Evolutionary conservation across 1,139 yeast genomes (phyloP), one percentile per base, ranked within the genome.

Genomic region (Lizanozyma gosingica): DNA sequence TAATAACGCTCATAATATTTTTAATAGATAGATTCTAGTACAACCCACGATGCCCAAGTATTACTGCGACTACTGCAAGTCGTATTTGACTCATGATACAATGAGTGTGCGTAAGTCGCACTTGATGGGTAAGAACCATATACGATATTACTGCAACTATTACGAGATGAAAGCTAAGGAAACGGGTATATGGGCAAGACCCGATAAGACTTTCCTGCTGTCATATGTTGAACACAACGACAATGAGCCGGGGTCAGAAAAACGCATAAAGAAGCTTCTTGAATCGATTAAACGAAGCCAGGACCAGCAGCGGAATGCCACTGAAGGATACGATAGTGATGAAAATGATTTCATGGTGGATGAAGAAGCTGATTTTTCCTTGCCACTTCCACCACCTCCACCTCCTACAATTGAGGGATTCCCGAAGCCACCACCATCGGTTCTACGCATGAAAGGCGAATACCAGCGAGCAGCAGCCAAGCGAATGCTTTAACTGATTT

Each of bases 21-120:
- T n/a, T n/a, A n/a, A n/a, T n/a, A n/a, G n/a, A n/a, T n/a, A n/a
- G n/a, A n/a, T n/a, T n/a, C n/a, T n/a, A n/a, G n/a, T n/a, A n/a
- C n/a, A n/a, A n/a, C n/a, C n/a, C n/a, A n/a, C n/a, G 35, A 73
- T 73, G 79, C 74, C 76, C 4, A 74, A 71, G 50, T 83, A 81
- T 59, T 84, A 82, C 61, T 88, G 97, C 62, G 94, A 84, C 53
- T 88, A 87, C 56, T 88, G 97, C 58, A 81, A 80, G 60, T 78
- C 90, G 17, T 83, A 83, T 53, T 67, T 88, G 45, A 88, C 96
- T 2, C 97, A 88, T 56, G 96, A 87, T 60, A 83, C 95, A 27
- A 69, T 80, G 56, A 83, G 94, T 62, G 97, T 88, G 40, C 66
- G 96, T 36, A 81, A 83, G 54, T 81, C 90, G 35, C 97, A 90